Base-by-base conservation (phyloP, 176 grass and related monocot species). In the Microstegium vimineum region DNA sequence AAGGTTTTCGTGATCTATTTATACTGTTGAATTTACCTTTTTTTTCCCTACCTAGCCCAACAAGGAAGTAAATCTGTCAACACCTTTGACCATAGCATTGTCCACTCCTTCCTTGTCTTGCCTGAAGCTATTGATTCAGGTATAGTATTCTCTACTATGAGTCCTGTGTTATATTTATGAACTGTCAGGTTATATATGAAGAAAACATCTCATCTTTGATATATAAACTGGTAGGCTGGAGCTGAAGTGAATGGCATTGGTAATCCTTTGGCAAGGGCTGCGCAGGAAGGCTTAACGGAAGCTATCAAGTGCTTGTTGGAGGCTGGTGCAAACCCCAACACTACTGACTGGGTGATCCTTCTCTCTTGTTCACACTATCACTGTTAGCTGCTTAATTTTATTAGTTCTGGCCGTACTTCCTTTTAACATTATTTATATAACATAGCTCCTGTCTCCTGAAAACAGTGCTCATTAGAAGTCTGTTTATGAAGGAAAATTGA, bases 91-190 rank as follows among this genome's bases (percentile, higher is more conserved):
- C 23, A 2, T 33, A 37, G 43, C 84, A 56, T 17, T 86, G 41
- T 1, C 4, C 17, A 74, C 61, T 65, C 71, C 59, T 41, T 80
- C 20, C 22, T 61, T 86, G 43, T 9, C 76, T 20, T 80, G 69
- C 57, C 23, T 86, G 43, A 86, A 86, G 43, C 43, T 86, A 64
- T 66, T 86, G 69, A 25, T 86, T 86, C 43, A 66, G 84, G 84
- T 86, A 63, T 52, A 5, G 2, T 57, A 54, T 52, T 76, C 32
- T 60, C 17, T 47, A 25, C 22, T 38, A 72, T 85, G 6, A 78
- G 1, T 78, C 8, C 31, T 77, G 59, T 22, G 10, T 63, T 62
- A 17, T 40, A 31, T 42, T 61, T 28, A 45, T 31, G 70, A 49
- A 36, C n/a, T 63, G 45, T 51, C 43, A 36, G 52, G 28, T 43